Conservation (phyloP, 352 stramenopile genomes). For the Aphanomyces invadans region DNA sequence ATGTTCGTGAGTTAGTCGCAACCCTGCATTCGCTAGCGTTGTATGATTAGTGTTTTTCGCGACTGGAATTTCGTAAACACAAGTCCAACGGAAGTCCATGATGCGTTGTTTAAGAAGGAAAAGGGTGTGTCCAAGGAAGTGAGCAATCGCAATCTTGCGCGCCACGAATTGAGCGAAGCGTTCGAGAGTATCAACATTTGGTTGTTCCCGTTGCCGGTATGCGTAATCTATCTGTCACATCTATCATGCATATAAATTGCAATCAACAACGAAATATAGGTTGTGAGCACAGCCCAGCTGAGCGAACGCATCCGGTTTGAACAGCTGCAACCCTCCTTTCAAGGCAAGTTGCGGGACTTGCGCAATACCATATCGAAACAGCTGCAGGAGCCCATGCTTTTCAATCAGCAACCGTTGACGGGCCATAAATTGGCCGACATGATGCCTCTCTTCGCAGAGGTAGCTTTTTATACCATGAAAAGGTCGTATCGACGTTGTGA, state of each 20-base stretch:
- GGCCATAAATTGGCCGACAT: slow-evolving; percentile 62
- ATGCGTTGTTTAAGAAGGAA: slow-evolving; percentile 75
- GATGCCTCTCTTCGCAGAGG: slow-evolving; percentile 39
- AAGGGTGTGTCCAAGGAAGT: slow-evolving; percentile 74
- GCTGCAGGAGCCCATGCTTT: slow-evolving; percentile 63
- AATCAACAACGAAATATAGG: neutral
- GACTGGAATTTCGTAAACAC: slow-evolving; percentile 85
- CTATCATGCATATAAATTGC: neutral
- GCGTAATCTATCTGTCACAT: neutral
- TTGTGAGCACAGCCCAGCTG: slow-evolving; percentile 61
- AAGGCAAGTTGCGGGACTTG: slow-evolving; percentile 64
- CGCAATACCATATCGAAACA: slow-evolving; percentile 62
- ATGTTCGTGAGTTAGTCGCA: slow-evolving; percentile 42
- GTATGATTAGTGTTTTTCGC: slow-evolving; percentile 63
- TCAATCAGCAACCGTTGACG: slow-evolving; percentile 65
- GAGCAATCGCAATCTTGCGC: slow-evolving; percentile 70
- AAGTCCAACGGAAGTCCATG: slow-evolving; percentile 68
- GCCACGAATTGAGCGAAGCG: slow-evolving; percentile 59
- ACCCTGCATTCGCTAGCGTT: neutral
- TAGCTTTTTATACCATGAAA: slow-evolving; percentile 28
- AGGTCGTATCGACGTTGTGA: too few relatives aligned
- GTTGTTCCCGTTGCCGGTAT: slow-evolving; percentile 72
- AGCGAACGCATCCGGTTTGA: slow-evolving; percentile 81
- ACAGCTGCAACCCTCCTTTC: slow-evolving; percentile 67
- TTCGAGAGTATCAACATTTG: slow-evolving; percentile 84